These are phyloP conservation scores for Podaxis rugospora DNA, from an alignment of 768 basidiomycete species.

Conservation along the genomic window DNA sequence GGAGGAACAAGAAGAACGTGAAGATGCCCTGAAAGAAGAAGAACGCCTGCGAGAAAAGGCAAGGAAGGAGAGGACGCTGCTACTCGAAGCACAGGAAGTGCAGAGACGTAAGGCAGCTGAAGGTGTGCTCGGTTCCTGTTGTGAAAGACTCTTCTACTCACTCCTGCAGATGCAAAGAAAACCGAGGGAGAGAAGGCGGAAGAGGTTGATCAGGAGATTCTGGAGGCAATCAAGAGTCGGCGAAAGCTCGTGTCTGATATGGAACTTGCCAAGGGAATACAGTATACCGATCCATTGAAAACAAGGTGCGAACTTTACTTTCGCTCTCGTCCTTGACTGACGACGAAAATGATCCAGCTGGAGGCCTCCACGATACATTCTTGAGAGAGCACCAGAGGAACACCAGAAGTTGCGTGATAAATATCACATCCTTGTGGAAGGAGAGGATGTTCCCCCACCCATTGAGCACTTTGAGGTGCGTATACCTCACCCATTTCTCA, in stretches of 20 bases:
- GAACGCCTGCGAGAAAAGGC: conserved; percentile 70
- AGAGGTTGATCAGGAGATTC: conserved; percentile 86
- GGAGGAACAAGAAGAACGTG: conserved; percentile 65
- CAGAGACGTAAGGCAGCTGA: conserved; percentile 78
- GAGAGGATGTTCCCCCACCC: conserved; percentile 89
- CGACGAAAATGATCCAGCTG: conserved; percentile 49
- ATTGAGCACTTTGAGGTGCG: conserved; percentile 81
- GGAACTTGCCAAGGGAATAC: conserved; percentile 90
- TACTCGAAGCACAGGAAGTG: conserved; percentile 95
- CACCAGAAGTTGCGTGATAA: conserved; percentile 78
- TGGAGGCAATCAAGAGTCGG: conserved; percentile 87
- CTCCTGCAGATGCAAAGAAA: conserved; percentile 70
- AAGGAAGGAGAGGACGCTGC: conserved; percentile 79
- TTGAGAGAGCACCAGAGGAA: conserved; percentile 63
- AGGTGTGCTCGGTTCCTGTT: conserved; percentile 38
- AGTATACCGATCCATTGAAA: conserved; percentile 81
- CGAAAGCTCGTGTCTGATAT: conserved; percentile 89
- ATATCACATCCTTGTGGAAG: conserved; percentile 92
- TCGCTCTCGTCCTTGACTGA: neutral
- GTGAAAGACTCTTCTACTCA: conserved; percentile 1
- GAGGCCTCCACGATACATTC: conserved; percentile 82
- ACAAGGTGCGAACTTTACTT: conserved; percentile 54
- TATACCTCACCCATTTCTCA: neutral
- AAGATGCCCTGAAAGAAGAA: conserved; percentile 78
- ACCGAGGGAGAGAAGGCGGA: conserved; percentile 80